These are phyloP conservation scores for Trichosporon faecale DNA, from an alignment of 1,284 basidiomycete genomes.

Conservation along the genomic window DNA sequence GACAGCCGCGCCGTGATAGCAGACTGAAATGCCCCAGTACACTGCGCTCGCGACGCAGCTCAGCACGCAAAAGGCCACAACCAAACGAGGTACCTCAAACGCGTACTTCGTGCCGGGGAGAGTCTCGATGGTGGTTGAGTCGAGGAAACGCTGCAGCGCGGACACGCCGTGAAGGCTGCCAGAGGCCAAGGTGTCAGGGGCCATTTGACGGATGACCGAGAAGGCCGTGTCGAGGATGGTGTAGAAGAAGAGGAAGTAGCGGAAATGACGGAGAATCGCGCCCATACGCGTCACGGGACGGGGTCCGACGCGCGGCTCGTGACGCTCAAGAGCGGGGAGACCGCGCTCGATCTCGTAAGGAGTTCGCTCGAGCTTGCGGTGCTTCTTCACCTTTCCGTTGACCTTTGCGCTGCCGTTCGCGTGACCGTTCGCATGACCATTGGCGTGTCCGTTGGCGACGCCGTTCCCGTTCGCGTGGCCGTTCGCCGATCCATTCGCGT, in stretches of 20 bases:
- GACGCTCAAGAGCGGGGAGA: background rate
- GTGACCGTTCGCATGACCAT: background rate
- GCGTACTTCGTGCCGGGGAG: too few relatives aligned
- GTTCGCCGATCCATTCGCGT: background rate
- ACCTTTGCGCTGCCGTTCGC: background rate
- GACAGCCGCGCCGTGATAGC: conserved; percentile 40
- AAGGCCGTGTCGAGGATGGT: conserved; percentile 36
- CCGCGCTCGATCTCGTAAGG: background rate
- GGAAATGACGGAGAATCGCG: conserved; percentile 32
- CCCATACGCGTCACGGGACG: conserved; percentile 25
- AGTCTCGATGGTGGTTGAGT: conserved; percentile 22
- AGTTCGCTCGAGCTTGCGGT: background rate
- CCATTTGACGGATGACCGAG: conserved; percentile 32
- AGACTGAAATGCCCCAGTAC: conserved; percentile 35
- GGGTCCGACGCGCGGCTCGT: conserved; percentile 5
- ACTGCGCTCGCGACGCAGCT: conserved; percentile 31
- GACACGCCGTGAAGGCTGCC: background rate
- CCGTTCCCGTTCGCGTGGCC: background rate
- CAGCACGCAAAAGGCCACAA: conserved; percentile 27
- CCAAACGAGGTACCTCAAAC: conserved; percentile 13
- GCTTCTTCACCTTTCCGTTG: background rate
- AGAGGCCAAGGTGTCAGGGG: conserved; percentile 26
- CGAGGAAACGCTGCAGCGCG: background rate
- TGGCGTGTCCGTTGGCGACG: background rate
- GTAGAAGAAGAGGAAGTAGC: conserved; percentile 28